Percentiles rank a stretch among this genome's conserved stretches.
Conservation (phyloP, 805 yeast species). For the Sugiyamaella floridensis region DNA sequence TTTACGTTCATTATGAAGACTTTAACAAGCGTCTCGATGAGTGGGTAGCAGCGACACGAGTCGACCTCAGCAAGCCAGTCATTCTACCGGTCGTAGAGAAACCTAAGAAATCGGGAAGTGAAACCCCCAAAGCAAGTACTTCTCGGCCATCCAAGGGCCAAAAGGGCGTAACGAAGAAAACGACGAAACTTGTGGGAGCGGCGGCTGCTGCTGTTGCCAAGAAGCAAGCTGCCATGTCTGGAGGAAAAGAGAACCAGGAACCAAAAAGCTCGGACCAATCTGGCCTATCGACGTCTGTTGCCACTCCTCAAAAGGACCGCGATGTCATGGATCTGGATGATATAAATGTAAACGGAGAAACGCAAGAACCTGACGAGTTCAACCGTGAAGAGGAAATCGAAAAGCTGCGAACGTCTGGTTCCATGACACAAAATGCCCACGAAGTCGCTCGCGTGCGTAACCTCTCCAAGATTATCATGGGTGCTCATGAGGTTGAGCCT, state of each 20-base stretch:
- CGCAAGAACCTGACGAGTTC: constrained; percentile 55
- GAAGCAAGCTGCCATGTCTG: constrained; percentile 12
- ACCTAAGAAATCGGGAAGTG: constrained; percentile 31
- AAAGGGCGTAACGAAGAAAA: constrained; percentile 3
- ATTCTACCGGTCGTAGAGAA: constrained; percentile 59
- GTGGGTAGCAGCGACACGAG: constrained; percentile 72
- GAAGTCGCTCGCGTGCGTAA: constrained; percentile 91
- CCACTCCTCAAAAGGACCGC: constrained; percentile 17
- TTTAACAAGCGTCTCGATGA: constrained; percentile 96
- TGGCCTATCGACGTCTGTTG: background rate
- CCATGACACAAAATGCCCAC: constrained; percentile 84
- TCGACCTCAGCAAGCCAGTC: constrained; percentile 65
- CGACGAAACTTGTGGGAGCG: constrained; percentile 10
- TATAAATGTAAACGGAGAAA: constrained; percentile 71
- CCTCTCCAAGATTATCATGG: constrained; percentile 69
- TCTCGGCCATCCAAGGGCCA: constrained; percentile 5
- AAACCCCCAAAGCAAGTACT: constrained; percentile 8
- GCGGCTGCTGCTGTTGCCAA: constrained; percentile 12
- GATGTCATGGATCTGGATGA: constrained; percentile 67
- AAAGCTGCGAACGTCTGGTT: constrained; percentile 87
- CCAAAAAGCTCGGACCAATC: background rate
- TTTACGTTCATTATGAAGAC: constrained; percentile 90
- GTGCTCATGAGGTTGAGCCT: constrained; percentile 89
- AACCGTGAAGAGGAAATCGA: constrained; percentile 89
- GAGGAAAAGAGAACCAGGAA: constrained; percentile 2